These are phyloP conservation scores for Eucalyptus marginata DNA, from an alignment of 345 rosid genomes.

Conservation along the genomic window DNA sequence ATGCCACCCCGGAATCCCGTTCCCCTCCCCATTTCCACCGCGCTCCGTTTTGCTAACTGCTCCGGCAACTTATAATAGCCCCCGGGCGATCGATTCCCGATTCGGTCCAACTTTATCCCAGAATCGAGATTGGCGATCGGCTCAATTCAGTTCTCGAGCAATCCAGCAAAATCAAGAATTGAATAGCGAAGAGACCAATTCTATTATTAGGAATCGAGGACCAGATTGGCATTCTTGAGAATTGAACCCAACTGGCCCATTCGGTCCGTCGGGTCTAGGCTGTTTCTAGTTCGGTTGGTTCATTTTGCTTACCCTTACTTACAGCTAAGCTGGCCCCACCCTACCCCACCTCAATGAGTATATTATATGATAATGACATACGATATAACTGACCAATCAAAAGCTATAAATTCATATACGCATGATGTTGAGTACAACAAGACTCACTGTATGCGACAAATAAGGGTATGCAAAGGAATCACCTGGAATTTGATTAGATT, in stretches of 20 bases:
- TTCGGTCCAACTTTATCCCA: background rate
- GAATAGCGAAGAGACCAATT: background rate
- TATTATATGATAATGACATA: background rate
- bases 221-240: rapidly evolving
- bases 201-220: rapidly evolving
- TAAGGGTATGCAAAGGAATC: too few species aligned
- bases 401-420: background rate
- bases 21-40: background rate
- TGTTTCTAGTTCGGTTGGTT: too few species aligned
- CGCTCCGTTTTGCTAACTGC: background rate
- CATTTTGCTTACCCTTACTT: background rate
- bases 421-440: background rate
- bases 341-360: too few species aligned
- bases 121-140: rapidly evolving
- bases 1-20: background rate
- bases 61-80: background rate
- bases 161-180: rapidly evolving
- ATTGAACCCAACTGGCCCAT: rapidly evolving
- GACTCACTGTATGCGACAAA: background rate
- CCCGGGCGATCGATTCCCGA: rapidly evolving
- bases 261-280: rapidly evolving
- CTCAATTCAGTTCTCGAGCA: background rate
- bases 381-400: rapidly evolving
- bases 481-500: too few species aligned
- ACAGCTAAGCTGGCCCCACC: too few species aligned